Evolutionary conservation across 164 flowering plant species (phyloP).

Genomic region (Sedum album): DNA sequence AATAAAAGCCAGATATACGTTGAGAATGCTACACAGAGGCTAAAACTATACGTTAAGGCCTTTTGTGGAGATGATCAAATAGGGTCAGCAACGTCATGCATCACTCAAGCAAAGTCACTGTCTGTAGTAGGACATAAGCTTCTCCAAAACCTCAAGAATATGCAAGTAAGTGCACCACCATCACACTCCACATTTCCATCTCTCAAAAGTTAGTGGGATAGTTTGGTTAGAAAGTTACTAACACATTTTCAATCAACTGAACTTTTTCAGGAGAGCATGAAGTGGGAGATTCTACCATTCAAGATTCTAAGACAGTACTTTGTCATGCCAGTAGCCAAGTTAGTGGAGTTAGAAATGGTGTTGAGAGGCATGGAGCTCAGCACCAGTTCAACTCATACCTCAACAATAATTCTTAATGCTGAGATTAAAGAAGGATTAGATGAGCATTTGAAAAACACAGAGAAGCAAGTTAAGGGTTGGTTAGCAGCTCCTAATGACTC

Average conservation of each 20-base stretch:
- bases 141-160: conserved; percentile 38
- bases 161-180: conserved; percentile 39
- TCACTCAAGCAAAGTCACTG: conserved; percentile 49
- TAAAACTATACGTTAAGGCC: conserved; percentile 47
- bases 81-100: conserved; percentile 27
- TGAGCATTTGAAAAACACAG: conserved; percentile 20
- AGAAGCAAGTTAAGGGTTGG: conserved; percentile 24
- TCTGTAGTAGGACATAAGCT: conserved; percentile 29
- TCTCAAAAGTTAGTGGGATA: neutral
- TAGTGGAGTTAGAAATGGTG: conserved; percentile 39
- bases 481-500: conserved; percentile 18
- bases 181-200: neutral
- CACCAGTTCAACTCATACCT: conserved; percentile 17
- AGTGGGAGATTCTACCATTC: conserved; percentile 56
- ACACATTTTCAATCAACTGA: neutral
- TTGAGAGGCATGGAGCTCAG: conserved; percentile 69
- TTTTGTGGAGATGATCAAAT: conserved; percentile 51
- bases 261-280: conserved; percentile 57
- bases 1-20: conserved; percentile 28
- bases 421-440: conserved; percentile 30
- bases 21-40: conserved; percentile 46
- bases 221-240: neutral
- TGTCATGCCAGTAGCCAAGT: conserved; percentile 28
- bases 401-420: conserved; percentile 25
- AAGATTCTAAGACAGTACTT: conserved; percentile 18